phyloP scores from a whole-genome alignment of 2,329 filamentous ascomycete genomes.

The Diplodia intermedia region DNA sequence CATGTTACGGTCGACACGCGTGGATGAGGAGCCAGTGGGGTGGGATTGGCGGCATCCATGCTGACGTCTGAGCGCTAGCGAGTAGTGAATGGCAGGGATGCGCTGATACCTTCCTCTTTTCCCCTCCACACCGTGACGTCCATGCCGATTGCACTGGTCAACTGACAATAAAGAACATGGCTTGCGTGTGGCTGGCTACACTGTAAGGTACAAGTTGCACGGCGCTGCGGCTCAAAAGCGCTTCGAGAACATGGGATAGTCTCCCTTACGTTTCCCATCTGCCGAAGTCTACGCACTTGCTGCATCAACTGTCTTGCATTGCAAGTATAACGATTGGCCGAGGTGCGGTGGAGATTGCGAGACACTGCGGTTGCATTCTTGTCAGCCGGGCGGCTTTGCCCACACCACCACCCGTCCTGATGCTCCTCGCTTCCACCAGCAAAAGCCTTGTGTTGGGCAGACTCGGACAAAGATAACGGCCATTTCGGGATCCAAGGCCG shows the following conservation, averaged over 20 bases:
- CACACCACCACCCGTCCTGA: conserved; percentile 11
- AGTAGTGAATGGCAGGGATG: neutral
- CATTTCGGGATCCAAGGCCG: neutral
- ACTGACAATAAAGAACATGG: neutral
- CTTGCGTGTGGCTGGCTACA: conserved; percentile 14
- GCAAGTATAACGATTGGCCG: neutral
- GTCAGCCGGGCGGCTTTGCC: conserved; percentile 13
- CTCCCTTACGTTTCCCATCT: neutral
- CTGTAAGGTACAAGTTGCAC: conserved; percentile 8
- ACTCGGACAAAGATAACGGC: conserved; percentile 2
- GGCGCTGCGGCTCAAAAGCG: neutral
- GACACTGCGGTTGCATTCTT: conserved; percentile 20
- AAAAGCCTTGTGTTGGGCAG: neutral
- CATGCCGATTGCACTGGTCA: neutral
- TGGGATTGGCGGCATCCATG: conserved; percentile 9
- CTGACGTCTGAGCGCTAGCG: conserved; percentile 13
- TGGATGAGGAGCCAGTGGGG: neutral
- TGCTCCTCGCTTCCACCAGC: neutral
- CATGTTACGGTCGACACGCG: conserved; percentile 17
- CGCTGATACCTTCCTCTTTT: conserved; percentile 25
- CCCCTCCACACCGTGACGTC: neutral
- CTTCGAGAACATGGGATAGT: conserved; percentile 3
- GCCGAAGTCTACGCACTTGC: neutral
- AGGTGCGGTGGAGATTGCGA: conserved; percentile 4
- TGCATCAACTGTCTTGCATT: neutral